Percentiles rank a stretch among this genome's conserved stretches.
These are phyloP conservation scores for Hymenotorrendiella dingleyae DNA, from an alignment of 2,329 filamentous ascomycete species.

Conservation along the genomic window DNA sequence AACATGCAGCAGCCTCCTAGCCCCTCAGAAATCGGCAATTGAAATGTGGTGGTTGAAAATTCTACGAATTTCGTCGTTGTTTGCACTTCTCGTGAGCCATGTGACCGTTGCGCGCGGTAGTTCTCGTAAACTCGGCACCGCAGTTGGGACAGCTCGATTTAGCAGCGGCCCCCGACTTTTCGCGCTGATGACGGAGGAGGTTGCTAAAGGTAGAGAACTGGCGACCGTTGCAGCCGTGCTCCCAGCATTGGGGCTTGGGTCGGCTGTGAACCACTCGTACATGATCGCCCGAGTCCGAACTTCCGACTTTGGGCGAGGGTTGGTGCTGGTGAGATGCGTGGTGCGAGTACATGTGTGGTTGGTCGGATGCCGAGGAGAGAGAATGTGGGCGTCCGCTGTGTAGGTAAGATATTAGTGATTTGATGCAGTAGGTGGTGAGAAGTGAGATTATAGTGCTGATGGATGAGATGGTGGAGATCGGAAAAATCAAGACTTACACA, in stretches of 20 bases:
- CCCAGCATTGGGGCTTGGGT: constrained; percentile 95
- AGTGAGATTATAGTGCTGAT: neutral
- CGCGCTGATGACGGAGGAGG: constrained; percentile 82
- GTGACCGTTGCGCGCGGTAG: constrained; percentile 83
- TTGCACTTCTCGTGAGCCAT: constrained; percentile 88
- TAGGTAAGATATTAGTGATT: constrained; percentile 3
- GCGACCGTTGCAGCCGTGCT: constrained; percentile 91
- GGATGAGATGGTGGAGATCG: neutral
- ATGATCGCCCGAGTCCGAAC: constrained; percentile 38
- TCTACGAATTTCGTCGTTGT: constrained; percentile 50
- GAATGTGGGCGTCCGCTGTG: constrained; percentile 24
- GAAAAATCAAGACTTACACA: constrained; percentile 20
- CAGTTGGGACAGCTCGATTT: constrained; percentile 90
- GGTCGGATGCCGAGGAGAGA: constrained; percentile 26
- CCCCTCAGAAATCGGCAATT: too few relatives aligned
- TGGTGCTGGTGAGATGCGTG: constrained; percentile 26
- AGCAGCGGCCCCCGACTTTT: constrained; percentile 85
- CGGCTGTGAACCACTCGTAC: constrained; percentile 69
- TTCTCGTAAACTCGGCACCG: constrained; percentile 88
- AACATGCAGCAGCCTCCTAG: too few relatives aligned
- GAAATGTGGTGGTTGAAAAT: too few relatives aligned
- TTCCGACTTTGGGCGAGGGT: constrained; percentile 35
- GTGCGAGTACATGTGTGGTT: constrained; percentile 25
- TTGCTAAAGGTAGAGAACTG: constrained; percentile 98
- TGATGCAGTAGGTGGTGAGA: too few relatives aligned